Percentiles rank a stretch among this genome's conserved stretches.
phyloP scores from a whole-genome alignment of 768 basidiomycete species.

The Termitomyces sp. region DNA sequence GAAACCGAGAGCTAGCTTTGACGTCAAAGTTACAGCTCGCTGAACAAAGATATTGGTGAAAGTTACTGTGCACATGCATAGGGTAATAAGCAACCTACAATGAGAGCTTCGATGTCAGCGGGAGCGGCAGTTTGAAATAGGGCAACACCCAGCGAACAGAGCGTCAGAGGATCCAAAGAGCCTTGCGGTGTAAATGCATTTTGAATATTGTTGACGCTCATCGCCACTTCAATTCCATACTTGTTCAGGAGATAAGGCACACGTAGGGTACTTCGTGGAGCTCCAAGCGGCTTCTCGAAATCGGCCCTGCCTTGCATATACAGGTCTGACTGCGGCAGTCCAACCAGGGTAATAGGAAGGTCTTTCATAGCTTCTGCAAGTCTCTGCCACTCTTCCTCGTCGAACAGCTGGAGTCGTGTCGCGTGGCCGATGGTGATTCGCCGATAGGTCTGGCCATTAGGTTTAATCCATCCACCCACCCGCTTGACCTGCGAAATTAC shows the following conservation, averaged over 20 bases:
- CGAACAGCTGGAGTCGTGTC: constrained; percentile 51
- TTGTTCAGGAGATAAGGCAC: constrained; percentile 41
- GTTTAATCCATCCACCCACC: constrained; percentile 13
- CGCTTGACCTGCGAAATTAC: constrained; percentile 37
- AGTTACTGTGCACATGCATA: neutral
- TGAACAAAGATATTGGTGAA: constrained; percentile 18
- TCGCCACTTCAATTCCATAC: constrained; percentile 43
- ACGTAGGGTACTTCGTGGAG: constrained; percentile 51
- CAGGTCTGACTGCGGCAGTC: constrained; percentile 58
- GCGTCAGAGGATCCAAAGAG: constrained; percentile 51
- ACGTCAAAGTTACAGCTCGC: constrained; percentile 47
- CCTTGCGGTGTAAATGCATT: constrained; percentile 72
- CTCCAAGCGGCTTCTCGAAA: constrained; percentile 28
- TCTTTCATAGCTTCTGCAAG: constrained; percentile 33
- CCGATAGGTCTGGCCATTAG: constrained; percentile 20
- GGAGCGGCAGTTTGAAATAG: constrained; percentile 54
- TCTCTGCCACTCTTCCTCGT: constrained; percentile 37
- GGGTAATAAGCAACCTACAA: constrained; percentile 26
- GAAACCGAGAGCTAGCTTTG: constrained; percentile 45
- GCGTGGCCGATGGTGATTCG: constrained; percentile 56
- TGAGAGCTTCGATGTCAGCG: constrained; percentile 37
- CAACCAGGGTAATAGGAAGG: constrained; percentile 49
- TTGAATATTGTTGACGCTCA: constrained; percentile 61
- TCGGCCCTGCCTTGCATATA: constrained; percentile 58
- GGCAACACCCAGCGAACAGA: constrained; percentile 53